phyloP scores from a whole-genome alignment of 805 yeast genomes.

The Wickerhamomyces bovis region DNA sequence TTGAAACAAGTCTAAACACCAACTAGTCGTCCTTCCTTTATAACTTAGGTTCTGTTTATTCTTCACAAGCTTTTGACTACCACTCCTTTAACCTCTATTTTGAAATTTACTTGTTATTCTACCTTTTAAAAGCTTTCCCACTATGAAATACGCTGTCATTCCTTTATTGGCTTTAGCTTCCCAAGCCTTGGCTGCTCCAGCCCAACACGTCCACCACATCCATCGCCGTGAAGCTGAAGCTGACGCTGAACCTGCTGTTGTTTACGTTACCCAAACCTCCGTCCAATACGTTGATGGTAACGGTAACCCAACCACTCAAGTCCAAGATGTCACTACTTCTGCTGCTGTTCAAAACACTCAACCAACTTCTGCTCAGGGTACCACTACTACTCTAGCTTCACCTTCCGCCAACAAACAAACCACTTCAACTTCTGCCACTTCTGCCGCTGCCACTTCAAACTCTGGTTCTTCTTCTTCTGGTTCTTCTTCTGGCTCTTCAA shows the following conservation, averaged over 20 bases:
- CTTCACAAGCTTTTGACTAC: background rate
- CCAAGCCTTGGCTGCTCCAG: slow-evolving; percentile 26
- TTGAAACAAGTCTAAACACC: background rate
- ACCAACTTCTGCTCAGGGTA: slow-evolving; percentile 8
- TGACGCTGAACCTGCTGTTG: slow-evolving; percentile 26
- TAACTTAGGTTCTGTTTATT: background rate
- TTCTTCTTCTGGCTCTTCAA: slow-evolving; percentile 27
- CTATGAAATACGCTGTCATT: slow-evolving; percentile 20
- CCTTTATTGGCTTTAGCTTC: slow-evolving; percentile 26
- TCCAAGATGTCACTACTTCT: background rate
- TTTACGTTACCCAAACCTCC: slow-evolving; percentile 29
- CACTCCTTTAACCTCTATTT: background rate
- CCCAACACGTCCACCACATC: slow-evolving; percentile 33
- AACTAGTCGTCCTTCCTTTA: background rate
- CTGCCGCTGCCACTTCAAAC: slow-evolving; percentile 14
- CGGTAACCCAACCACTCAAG: slow-evolving; percentile 21
- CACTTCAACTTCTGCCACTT: slow-evolving; percentile 18
- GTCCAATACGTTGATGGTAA: slow-evolving; percentile 28
- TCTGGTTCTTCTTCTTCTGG: slow-evolving; percentile 19
- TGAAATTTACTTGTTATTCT: background rate
- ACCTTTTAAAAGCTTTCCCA: background rate
- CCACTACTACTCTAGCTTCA: slow-evolving; percentile 17
- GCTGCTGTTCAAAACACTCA: background rate
- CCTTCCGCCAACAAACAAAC: slow-evolving; percentile 14
- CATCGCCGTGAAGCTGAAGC: slow-evolving; percentile 39